phyloP scores from a whole-genome alignment of 202 grass and related monocot species.

The Carex arenaria region DNA sequence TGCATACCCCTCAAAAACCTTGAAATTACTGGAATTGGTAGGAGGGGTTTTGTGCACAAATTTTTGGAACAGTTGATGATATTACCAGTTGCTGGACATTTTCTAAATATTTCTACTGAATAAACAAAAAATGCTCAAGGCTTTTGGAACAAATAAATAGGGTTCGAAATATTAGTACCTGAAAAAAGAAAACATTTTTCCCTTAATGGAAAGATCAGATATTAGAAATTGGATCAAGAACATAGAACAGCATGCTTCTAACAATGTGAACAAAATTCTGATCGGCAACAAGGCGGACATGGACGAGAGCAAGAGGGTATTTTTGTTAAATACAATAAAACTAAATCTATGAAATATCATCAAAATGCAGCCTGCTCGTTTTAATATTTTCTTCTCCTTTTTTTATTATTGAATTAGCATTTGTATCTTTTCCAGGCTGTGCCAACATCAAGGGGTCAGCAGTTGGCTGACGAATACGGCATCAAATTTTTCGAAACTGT shows the following conservation, averaged over 20 bases:
- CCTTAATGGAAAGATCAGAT: slow-evolving; percentile 53
- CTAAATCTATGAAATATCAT: background rate
- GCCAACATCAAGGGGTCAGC: slow-evolving; percentile 80
- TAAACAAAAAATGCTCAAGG: background rate
- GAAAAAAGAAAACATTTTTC: slow-evolving; percentile 11
- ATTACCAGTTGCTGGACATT: background rate
- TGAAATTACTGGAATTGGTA: background rate
- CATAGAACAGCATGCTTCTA: slow-evolving; percentile 91
- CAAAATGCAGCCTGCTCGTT: background rate
- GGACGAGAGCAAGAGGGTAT: slow-evolving; percentile 79
- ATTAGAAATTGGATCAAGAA: slow-evolving; percentile 95
- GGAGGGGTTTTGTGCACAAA: background rate
- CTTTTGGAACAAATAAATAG: background rate
- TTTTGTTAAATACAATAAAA: background rate
- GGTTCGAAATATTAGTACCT: background rate
- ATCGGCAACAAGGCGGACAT: slow-evolving; percentile 94
- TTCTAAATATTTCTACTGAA: background rate
- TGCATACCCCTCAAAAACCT: no score
- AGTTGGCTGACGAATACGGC: slow-evolving; percentile 83
- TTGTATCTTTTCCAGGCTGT: slow-evolving; percentile 57
- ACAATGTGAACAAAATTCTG: slow-evolving; percentile 93
- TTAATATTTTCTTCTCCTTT: background rate
- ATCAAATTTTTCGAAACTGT: slow-evolving; percentile 95
- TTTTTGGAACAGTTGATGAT: background rate
- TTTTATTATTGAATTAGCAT: background rate